A percentile compares a stretch with the other conserved stretches of the same genome.
Evolutionary conservation across 805 yeast genomes (phyloP).

Genomic region (Kuraishia borneana): DNA sequence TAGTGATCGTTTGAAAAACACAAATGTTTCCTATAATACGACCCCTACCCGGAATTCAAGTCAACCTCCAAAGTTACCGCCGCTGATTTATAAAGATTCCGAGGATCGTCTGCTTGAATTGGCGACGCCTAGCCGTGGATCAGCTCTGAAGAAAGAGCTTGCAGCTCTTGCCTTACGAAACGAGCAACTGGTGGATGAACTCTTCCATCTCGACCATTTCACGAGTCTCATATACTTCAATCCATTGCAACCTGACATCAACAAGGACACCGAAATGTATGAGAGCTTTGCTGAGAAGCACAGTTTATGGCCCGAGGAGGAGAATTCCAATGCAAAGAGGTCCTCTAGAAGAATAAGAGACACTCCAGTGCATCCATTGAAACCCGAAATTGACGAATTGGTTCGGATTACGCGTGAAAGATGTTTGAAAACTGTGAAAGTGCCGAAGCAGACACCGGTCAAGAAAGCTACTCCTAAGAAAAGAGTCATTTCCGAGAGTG

Average conservation of each 20-base stretch:
- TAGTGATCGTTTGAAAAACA: background rate
- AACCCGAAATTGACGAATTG: constrained; percentile 10
- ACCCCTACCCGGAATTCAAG: background rate
- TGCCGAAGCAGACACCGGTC: constrained; percentile 3
- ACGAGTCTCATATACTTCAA: constrained; percentile 53
- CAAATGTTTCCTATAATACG: background rate
- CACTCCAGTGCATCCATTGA: constrained; percentile 11
- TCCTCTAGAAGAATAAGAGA: constrained; percentile 8
- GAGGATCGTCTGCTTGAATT: background rate
- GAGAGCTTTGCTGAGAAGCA: constrained; percentile 19
- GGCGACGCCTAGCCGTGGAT: background rate
- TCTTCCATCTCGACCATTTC: constrained; percentile 52
- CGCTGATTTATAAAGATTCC: background rate
- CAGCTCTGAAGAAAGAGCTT: constrained; percentile 23
- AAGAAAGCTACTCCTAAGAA: constrained; percentile 6
- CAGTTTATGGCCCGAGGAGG: constrained; percentile 26
- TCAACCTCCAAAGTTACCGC: background rate
- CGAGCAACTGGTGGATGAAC: constrained; percentile 42
- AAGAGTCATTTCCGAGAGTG: constrained; percentile 5
- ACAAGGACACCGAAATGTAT: constrained; percentile 22
- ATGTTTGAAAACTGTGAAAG: constrained; percentile 3
- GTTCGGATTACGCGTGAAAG: constrained; percentile 2
- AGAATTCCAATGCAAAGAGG: constrained; percentile 13
- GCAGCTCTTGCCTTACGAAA: constrained; percentile 33
- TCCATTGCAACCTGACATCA: constrained; percentile 26